Base-by-base conservation (phyloP, 768 basidiomycete species). In the Leccinum sublutescens region DNA sequence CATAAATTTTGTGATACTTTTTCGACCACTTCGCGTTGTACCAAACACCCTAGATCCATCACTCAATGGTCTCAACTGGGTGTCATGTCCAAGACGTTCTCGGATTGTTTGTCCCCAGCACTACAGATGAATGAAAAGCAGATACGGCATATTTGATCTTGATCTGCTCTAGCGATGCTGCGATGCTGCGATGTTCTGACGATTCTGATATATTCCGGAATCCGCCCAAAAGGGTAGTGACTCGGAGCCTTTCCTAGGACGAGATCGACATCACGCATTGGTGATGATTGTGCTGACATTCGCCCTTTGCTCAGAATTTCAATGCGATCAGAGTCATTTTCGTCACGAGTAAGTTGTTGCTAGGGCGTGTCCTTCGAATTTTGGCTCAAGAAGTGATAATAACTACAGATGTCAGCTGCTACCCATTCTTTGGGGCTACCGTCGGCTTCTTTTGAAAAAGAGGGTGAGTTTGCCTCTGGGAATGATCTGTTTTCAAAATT, bases 381-480 rank as follows among this genome's bases (percentile, higher is more conserved):
- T 11, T 21, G 19, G 15, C n/a, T 2, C 11, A 40, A n/a, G n/a
- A 40, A 15, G n/a, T 27, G 27, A 54, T 33, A 14, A 17, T 27
- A 43, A 33, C 9, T 7, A 8, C 29, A 25, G 54, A 57, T 21
- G 21, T 40, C 29, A 33, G 43, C 57, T 36, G 25, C 25, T 58
- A 48, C 25, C 56, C 57, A 8, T 34, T 27, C n/a, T 34, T 58
- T 34, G 55, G 45, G 34, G 29, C 55, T 12, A 58, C 45, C 4
- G n/a, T 36, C 6, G 56, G 45, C 1, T 48, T 48, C 19, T 33
- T 56, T 45, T 57, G 55, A 55, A 33, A 31, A 34, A 47, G 56
- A 47, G 25, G 5, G 31, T 31, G n/a, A 45, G 56, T 23, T 15
- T 33, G 15, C 40, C 40, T 12, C 36, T 23, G 25, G n/a, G 31